Percentiles rank a stretch among this genome's conserved stretches.
phyloP scores from a whole-genome alignment of 2,329 filamentous ascomycete species.

The Graphiopsis chlorocephala region DNA sequence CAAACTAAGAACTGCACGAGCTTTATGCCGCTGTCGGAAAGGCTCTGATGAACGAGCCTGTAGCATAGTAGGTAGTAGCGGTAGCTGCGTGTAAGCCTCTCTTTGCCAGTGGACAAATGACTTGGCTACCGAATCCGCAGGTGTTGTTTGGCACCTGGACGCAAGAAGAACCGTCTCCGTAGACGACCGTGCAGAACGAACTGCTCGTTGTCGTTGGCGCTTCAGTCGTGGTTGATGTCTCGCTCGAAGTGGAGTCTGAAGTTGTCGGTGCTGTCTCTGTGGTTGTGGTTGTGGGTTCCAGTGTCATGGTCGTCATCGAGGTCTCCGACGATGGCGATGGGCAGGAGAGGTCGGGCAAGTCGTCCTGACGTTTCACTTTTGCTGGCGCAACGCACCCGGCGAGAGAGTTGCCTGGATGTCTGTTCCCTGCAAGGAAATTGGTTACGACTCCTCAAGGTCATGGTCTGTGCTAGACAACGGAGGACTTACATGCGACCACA shows the following conservation, averaged over 20 bases:
- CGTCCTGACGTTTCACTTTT: neutral
- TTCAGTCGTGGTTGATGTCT: neutral
- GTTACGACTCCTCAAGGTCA: neutral
- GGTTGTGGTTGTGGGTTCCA: neutral
- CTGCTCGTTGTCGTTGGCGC: neutral
- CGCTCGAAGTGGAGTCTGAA: neutral
- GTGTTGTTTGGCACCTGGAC: neutral
- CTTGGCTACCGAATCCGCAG: neutral
- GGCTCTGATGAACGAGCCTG: neutral
- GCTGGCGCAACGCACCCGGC: neutral
- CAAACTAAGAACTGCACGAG: neutral
- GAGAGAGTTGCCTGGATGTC: neutral
- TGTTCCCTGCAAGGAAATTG: neutral
- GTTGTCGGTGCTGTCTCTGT: neutral
- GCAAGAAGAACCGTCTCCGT: neutral
- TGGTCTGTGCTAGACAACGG: too few species aligned
- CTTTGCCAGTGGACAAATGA: slow-evolving; percentile 4
- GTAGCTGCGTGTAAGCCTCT: neutral
- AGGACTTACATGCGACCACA: neutral
- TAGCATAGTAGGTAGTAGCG: neutral
- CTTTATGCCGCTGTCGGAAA: slow-evolving; percentile 1
- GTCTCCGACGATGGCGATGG: neutral
- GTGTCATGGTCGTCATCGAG: neutral
- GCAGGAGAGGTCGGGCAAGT: slow-evolving; percentile 2
- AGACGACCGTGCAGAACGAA: neutral